These are phyloP conservation scores for Lumnitzera racemosa DNA, from an alignment of 345 rosid species.

Conservation along the genomic window DNA sequence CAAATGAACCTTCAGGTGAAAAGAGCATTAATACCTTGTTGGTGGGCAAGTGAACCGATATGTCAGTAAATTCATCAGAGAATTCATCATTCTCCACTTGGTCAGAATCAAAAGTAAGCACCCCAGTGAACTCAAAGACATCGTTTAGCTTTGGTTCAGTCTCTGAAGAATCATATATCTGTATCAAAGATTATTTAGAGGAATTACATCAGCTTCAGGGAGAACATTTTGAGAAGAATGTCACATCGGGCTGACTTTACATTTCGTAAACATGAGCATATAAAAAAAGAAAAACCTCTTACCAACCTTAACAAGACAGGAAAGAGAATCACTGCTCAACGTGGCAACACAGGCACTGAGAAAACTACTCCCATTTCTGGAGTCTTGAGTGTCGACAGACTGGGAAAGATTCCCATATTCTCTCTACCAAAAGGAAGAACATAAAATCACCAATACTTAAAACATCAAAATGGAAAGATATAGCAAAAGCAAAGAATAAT, in stretches of 20 bases:
- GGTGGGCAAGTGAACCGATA: slow-evolving; percentile 44
- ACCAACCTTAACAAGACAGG: slow-evolving; percentile 76
- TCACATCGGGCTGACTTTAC: not conserved
- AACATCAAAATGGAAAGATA: no score
- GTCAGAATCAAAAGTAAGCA: slow-evolving; percentile 55
- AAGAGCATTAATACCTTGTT: slow-evolving; percentile 31
- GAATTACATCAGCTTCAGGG: not conserved
- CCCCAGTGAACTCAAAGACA: slow-evolving; percentile 80
- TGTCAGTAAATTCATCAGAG: slow-evolving; percentile 37
- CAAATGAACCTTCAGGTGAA: not conserved
- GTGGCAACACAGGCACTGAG: slow-evolving; percentile 16
- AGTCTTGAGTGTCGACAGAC: slow-evolving; percentile 25
- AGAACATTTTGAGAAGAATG: not conserved
- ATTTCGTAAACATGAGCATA: not conserved
- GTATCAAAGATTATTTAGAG: slow-evolving; percentile 9
- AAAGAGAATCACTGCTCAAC: slow-evolving; percentile 26
- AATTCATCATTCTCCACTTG: slow-evolving; percentile 27
- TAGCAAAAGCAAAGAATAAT: no score
- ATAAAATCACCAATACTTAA: not conserved
- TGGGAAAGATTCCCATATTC: slow-evolving; percentile 45
- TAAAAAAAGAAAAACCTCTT: not conserved
- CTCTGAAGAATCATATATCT: slow-evolving; percentile 81
- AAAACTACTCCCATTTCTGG: slow-evolving; percentile 18
- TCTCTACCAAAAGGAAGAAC: slow-evolving; percentile 32
- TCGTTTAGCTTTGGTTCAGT: slow-evolving; percentile 82